Conservation (phyloP, 768 basidiomycete species). For the Tylopilus balloui region DNA sequence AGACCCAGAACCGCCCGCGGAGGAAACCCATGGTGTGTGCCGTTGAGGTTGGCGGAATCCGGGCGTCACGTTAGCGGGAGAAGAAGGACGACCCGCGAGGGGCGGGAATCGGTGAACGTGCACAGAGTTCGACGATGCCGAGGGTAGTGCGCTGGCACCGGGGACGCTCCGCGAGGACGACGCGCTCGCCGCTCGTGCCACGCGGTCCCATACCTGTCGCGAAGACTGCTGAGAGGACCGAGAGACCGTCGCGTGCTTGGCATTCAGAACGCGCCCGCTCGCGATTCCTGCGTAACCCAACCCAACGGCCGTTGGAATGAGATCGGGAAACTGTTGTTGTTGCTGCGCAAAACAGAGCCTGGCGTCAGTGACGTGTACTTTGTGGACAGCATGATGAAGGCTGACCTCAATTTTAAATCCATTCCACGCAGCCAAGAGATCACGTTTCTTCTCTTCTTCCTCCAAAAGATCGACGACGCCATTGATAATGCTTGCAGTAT, state of each 20-base stretch:
- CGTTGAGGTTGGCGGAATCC: constrained; percentile 43
- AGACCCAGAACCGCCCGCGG: constrained; percentile 2
- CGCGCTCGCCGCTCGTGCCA: constrained; percentile 70
- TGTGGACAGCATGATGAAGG: not conserved
- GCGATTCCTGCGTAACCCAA: constrained; percentile 75
- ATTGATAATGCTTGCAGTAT: constrained; percentile 70
- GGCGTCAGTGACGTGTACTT: constrained; percentile 1
- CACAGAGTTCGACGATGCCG: constrained; percentile 29
- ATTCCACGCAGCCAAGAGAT: constrained; percentile 74
- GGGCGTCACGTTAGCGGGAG: not conserved
- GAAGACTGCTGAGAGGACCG: constrained; percentile 54
- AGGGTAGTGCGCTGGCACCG: constrained; percentile 9
- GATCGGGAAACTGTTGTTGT: constrained; percentile 81
- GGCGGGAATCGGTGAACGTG: constrained; percentile 29
- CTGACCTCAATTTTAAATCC: constrained; percentile 84
- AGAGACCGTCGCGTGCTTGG: constrained; percentile 67
- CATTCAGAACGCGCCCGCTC: constrained; percentile 78
- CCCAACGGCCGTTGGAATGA: constrained; percentile 54
- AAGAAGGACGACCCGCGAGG: constrained; percentile 14
- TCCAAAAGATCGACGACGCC: constrained; percentile 73
- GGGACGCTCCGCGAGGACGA: constrained; percentile 32
- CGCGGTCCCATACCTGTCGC: constrained; percentile 78
- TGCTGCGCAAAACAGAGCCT: constrained; percentile 42
- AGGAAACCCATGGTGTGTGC: constrained; percentile 60
- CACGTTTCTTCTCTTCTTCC: constrained; percentile 79